Base-by-base conservation (phyloP, 352 stramenopile genomes). In the Halophytophthora polymorphica region DNA sequence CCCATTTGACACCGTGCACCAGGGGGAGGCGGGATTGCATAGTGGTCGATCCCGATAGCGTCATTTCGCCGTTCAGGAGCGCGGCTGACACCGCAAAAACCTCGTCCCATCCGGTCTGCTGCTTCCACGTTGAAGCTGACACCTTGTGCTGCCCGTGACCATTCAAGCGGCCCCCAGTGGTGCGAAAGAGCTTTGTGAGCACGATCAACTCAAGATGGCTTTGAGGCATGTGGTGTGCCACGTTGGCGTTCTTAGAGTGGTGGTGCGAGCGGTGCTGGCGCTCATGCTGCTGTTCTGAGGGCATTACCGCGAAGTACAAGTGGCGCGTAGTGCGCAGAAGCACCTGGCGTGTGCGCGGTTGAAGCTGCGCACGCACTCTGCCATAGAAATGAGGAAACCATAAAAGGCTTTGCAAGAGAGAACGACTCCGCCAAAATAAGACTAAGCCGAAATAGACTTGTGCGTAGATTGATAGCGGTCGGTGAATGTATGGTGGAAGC, bases 1-100 rank as follows among this genome's bases (percentile, higher is more conserved):
- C 68, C 73, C 77, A 90, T 12, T 64, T 64, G 8, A 83, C 60
- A 0, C 77, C 74, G 22, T 61, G 67, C 1, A 86, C 56, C 0
- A 17, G 54, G 1, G 63, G 41, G 18, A 85, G 72, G 47, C 61
- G 56, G 2, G 48, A 53, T 28, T 71, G 61, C 41, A 85, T 74
- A 4, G 61, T 69, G 6, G 37, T 38, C 22, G 42, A 58, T 28
- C 55, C 55, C 15, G 50, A 47, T 23, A 68, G 59, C 0, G 49
- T 28, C 7, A 36, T 54, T 12, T 29, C 29, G 17, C 56, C 48
- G 22, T 56, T 48, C 2, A 37, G 23, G 3, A 60, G 38, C 52
- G 40, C 37, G 42, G 45, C 33, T 17, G 46, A 33, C 14, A 62
- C 49, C 1, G 40, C 45, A 2, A 62, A 45, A 0, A 84, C 44